These are phyloP conservation scores for Euptelea pleiosperma DNA, from an alignment of 164 flowering plant species.

Conservation along the genomic window DNA sequence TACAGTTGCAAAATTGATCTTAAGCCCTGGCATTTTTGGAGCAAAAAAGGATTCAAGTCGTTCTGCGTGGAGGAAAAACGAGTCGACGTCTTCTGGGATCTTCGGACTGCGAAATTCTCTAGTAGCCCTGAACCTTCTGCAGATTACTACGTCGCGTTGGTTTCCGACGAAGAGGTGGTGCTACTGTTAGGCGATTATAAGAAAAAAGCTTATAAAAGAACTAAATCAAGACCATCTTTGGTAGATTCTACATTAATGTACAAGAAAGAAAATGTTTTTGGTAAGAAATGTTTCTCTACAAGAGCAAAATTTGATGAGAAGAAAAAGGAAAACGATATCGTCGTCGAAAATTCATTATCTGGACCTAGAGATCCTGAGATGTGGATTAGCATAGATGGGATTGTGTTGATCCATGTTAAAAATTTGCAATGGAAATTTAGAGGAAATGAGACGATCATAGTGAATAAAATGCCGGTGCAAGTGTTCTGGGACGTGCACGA, in stretches of 20 bases:
- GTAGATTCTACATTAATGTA: conserved; percentile 50
- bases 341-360: conserved; percentile 60
- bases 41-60: conserved; percentile 73
- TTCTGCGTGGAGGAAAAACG: conserved; percentile 59
- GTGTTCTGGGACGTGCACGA: conserved; percentile 77
- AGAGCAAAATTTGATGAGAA: conserved; percentile 65
- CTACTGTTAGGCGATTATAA: conserved; percentile 70
- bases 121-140: conserved; percentile 62
- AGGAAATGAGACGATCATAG: conserved; percentile 52
- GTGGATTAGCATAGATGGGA: conserved; percentile 72
- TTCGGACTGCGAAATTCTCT: conserved; percentile 67
- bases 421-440: conserved; percentile 71
- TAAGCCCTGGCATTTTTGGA: conserved; percentile 97
- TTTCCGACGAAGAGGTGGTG: conserved; percentile 75
- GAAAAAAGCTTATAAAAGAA: conserved; percentile 78
- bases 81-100: conserved; percentile 75
- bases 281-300: conserved; percentile 69
- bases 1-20: conserved; percentile 75
- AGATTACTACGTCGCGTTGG: conserved; percentile 76
- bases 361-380: conserved; percentile 69
- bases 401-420: conserved; percentile 38
- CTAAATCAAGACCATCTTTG: conserved; percentile 65
- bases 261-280: conserved; percentile 74
- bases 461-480: conserved; percentile 41
- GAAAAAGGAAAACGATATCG: conserved; percentile 58